Evolutionary conservation across 2,329 filamentous ascomycete species (phyloP), one percentile per base, ranked within the genome.

Genomic region (Sclerotinia trifoliorum): DNA sequence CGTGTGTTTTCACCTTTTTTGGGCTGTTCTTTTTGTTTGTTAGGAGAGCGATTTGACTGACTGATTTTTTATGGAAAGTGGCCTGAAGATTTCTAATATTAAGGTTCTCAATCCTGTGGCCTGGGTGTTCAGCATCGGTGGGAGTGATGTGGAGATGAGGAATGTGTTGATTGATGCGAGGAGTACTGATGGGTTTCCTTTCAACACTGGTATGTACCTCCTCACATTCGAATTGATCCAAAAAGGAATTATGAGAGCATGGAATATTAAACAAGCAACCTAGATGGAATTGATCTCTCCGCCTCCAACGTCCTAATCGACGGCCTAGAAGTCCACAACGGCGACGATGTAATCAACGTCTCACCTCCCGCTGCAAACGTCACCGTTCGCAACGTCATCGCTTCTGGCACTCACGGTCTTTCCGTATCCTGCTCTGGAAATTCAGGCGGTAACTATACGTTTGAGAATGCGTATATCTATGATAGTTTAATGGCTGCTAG

Each of bases 271-370:
- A 24, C 21, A 4, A 26, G 19, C 6, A 19, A 29, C 2, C 7
- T n/a, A 52, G 65, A 67, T 32, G 65, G 56, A 17, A 62, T 67
- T 13, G 44, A 67, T 32, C 65, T 67, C n/a, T 63, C 57, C 15
- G 57, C 15, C 13, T 44, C 56, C 21, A 67, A 63, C 29, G 65
- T 63, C 21, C 48, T 67, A 1, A 67, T 67, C 21, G 65, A 62
- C 19, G 54, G 51, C 8, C 24, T 67, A 39, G 65, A 66, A 48
- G 60, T 66, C 35, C 64, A 66, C 44, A 66, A 66, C 24, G 64
- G 64, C 19, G 64, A 66, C 17, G 64, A 60, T 21, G 32, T 61
- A n/a, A 66, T 66, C n/a, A 66, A 66, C 32, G 8, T 66, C 10
- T 61, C 44, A 1, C 64, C 64, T 6, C 64, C 64, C 1, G 21